A percentile compares a stretch with the other conserved stretches of the same genome.
Evolutionary conservation across 352 stramenopile species (phyloP).

Genomic region (Phytophthora multivora): DNA sequence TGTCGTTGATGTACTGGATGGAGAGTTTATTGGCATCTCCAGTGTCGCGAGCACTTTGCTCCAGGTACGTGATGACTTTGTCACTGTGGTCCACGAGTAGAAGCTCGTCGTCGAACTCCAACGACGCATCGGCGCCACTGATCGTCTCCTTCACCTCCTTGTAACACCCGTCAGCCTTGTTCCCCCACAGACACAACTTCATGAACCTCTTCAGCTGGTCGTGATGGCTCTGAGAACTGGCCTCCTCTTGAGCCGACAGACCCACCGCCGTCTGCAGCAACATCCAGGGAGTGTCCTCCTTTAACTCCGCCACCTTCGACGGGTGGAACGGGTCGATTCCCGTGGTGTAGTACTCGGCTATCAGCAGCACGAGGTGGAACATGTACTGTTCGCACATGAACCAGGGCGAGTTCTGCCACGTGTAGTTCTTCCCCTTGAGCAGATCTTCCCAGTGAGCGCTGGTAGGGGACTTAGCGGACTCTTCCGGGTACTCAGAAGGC

Average conservation of each 20-base stretch:
- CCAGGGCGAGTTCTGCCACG: conserved; percentile 77
- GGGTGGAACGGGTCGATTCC: conserved; percentile 71
- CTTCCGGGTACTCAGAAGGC: conserved; percentile 41
- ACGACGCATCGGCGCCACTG: conserved; percentile 50
- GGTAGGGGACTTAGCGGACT: conserved; percentile 42
- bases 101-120: conserved; percentile 64
- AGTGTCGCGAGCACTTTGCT: conserved; percentile 19
- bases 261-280: conserved; percentile 62
- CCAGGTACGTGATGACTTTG: conserved; percentile 51
- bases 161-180: conserved; percentile 81
- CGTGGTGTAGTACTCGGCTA: conserved; percentile 68
- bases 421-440: conserved; percentile 49
- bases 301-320: conserved; percentile 60
- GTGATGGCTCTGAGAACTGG: conserved; percentile 31
- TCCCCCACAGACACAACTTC: conserved; percentile 79
- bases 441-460: conserved; percentile 54
- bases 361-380: conserved; percentile 68
- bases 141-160: conserved; percentile 77
- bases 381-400: conserved; percentile 81
- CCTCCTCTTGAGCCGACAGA: conserved; percentile 25
- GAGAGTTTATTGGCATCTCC: conserved; percentile 17
- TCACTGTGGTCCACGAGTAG: conserved; percentile 64
- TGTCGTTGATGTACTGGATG: conserved; percentile 81
- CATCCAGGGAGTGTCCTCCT: conserved; percentile 55
- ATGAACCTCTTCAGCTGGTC: conserved; percentile 57